phyloP scores from a whole-genome alignment of 2,329 filamentous ascomycete genomes.

The Helicocarpus griseus region DNA sequence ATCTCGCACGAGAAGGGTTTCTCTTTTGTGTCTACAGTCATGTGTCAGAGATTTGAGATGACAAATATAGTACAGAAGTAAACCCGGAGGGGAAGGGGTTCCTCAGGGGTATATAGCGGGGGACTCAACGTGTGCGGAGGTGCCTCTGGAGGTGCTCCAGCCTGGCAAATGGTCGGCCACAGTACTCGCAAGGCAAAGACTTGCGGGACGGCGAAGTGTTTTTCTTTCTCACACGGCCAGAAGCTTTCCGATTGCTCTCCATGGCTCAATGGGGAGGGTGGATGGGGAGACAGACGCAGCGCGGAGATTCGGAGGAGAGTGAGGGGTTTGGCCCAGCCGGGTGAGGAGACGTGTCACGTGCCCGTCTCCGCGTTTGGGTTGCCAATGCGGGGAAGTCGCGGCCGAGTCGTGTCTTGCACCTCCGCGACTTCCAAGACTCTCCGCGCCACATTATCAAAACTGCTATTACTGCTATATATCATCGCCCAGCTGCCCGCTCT shows the following conservation, averaged over 20 bases:
- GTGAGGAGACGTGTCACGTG: not conserved
- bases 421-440: too few species aligned
- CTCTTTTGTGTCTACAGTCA: slow-evolving; percentile 37
- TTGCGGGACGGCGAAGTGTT: slow-evolving; percentile 32
- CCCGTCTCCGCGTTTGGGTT: not conserved
- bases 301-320: slow-evolving; percentile 7
- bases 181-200: slow-evolving; percentile 40
- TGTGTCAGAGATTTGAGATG: slow-evolving; percentile 16
- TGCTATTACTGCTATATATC: too few species aligned
- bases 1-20: slow-evolving; percentile 42
- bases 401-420: not conserved
- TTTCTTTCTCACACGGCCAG: slow-evolving; percentile 33
- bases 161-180: slow-evolving; percentile 38
- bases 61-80: slow-evolving; percentile 5
- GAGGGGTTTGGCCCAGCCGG: not conserved
- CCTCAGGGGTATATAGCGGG: slow-evolving; percentile 13
- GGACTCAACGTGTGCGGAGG: slow-evolving; percentile 41
- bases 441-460: too few species aligned
- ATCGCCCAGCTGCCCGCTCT: too few species aligned
- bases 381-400: not conserved
- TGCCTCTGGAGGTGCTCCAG: slow-evolving; percentile 43
- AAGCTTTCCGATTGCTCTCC: slow-evolving; percentile 29
- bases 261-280: slow-evolving; percentile 14
- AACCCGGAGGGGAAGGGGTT: not conserved
- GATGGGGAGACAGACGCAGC: not conserved